Evolutionary conservation across 2,329 filamentous ascomycete genomes (phyloP).

Genomic region (Helminthosporium solani): DNA sequence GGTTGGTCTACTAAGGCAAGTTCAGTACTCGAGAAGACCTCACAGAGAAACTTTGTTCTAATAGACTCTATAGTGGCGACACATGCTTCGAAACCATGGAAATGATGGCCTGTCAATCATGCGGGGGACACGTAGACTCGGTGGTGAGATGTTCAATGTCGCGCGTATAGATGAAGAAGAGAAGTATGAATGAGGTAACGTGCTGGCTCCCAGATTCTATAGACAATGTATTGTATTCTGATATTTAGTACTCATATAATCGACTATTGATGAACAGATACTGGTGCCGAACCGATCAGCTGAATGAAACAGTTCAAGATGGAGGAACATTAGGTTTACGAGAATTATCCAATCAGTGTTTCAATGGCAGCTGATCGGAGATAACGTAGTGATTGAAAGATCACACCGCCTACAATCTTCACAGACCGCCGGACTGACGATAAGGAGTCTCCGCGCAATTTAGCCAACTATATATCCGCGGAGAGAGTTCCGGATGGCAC

Average conservation of each 20-base stretch:
- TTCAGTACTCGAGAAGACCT: background rate
- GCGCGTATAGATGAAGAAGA: background rate
- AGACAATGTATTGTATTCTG: background rate
- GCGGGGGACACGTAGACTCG: conserved; percentile 1
- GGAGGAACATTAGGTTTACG: background rate
- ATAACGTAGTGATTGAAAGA: no score
- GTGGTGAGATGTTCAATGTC: background rate
- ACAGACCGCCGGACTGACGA: no score
- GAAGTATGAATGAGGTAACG: background rate
- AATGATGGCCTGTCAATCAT: conserved; percentile 1
- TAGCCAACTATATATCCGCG: no score
- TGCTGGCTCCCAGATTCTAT: background rate
- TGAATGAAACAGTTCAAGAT: background rate
- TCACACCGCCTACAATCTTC: no score
- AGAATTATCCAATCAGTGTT: background rate
- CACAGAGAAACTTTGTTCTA: background rate
- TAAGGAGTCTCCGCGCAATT: no score
- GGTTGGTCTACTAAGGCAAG: conserved; percentile 12
- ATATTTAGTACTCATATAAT: background rate
- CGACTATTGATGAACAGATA: background rate
- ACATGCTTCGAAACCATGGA: background rate
- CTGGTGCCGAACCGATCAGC: background rate
- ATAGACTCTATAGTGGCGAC: conserved; percentile 1
- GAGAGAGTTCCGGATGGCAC: no score
- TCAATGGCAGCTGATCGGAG: background rate